Evolutionary conservation across 2,329 filamentous ascomycete species (phyloP).

Genomic region (Pezicula rhizophila): DNA sequence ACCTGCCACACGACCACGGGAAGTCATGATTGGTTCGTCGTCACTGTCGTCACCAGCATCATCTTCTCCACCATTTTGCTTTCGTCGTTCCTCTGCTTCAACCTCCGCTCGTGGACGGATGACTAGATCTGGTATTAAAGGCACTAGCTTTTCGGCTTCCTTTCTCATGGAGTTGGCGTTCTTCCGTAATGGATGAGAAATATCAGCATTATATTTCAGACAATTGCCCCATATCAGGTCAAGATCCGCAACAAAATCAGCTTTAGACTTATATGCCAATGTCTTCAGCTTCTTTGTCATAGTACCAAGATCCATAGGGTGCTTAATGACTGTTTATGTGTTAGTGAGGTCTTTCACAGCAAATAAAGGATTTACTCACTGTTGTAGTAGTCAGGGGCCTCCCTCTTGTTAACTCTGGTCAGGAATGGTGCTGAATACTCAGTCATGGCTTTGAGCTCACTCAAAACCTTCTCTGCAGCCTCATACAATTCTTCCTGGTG

Average conservation of each 20-base stretch:
- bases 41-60: conserved; percentile 88
- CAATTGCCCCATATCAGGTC: conserved; percentile 98
- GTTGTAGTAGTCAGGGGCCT: conserved; percentile 91
- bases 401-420: conserved; percentile 90
- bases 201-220: conserved; percentile 88
- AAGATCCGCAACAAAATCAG: conserved; percentile 88
- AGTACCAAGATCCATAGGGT: conserved; percentile 93
- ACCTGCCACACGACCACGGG: conserved; percentile 81
- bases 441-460: conserved; percentile 92
- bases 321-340: conserved; percentile 72
- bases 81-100: conserved; percentile 77
- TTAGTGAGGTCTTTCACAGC: conserved; percentile 20
- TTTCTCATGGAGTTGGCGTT: conserved; percentile 96
- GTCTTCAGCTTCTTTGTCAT: conserved; percentile 98
- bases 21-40: conserved; percentile 97
- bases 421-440: conserved; percentile 97
- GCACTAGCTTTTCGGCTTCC: conserved; percentile 93
- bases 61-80: conserved; percentile 78
- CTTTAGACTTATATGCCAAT: conserved; percentile 77
- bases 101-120: conserved; percentile 91
- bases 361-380: conserved; percentile 48
- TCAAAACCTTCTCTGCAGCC: conserved; percentile 91
- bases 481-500: conserved; percentile 98
- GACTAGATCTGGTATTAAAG: conserved; percentile 85
- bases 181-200: conserved; percentile 78